These are phyloP conservation scores for Kernera saxatilis DNA, from an alignment of 345 rosid species.

Conservation along the genomic window DNA sequence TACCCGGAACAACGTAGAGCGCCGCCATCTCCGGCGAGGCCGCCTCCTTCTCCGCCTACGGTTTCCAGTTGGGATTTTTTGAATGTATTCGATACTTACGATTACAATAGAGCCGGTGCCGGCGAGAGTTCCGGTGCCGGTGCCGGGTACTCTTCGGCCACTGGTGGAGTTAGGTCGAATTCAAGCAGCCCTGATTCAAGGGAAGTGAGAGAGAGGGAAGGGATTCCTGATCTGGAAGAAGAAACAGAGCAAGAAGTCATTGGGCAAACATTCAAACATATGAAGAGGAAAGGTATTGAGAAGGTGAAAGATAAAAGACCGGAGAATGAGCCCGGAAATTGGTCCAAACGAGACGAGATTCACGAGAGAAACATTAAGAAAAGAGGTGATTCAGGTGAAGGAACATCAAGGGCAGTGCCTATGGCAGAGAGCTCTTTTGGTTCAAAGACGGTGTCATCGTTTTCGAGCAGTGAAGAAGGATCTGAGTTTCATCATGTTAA, in stretches of 20 bases:
- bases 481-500: slow-evolving; percentile 20
- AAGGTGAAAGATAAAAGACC: slow-evolving; percentile 10
- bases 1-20: slow-evolving; percentile 40
- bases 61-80: slow-evolving; percentile 75
- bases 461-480: slow-evolving; percentile 29
- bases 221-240: slow-evolving; percentile 95
- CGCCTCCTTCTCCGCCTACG: slow-evolving; percentile 77
- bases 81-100: slow-evolving; percentile 61
- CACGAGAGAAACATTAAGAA: slow-evolving; percentile 27
- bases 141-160: slow-evolving; percentile 30
- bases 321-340: background rate
- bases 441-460: slow-evolving; percentile 26
- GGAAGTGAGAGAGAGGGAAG: slow-evolving; percentile 91
- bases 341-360: slow-evolving; percentile 19
- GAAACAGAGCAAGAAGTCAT: slow-evolving; percentile 64
- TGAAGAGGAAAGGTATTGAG: slow-evolving; percentile 28
- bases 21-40: slow-evolving; percentile 35
- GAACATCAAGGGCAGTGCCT: slow-evolving; percentile 48
- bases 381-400: slow-evolving; percentile 50
- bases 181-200: slow-evolving; percentile 81
- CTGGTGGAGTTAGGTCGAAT: slow-evolving; percentile 44
- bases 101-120: slow-evolving; percentile 25
- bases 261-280: slow-evolving; percentile 34
- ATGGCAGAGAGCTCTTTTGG: slow-evolving; percentile 30
- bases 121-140: slow-evolving; percentile 4